Evolutionary conservation across 768 basidiomycete species (phyloP), one percentile per base, ranked within the genome.

Genomic region (Leccinellum rugosiceps): DNA sequence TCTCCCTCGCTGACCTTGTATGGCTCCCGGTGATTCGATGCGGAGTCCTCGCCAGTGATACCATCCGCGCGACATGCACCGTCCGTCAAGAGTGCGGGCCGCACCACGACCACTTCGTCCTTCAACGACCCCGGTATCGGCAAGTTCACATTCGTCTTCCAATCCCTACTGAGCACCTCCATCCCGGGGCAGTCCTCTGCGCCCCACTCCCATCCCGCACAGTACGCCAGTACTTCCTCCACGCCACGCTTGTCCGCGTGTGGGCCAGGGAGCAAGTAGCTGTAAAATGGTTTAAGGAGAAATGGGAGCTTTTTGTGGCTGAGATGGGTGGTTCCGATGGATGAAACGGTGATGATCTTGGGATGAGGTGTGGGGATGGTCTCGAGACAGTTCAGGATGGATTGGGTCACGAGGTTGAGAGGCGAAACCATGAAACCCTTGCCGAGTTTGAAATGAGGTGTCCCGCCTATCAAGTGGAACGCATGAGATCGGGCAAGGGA

Each of bases 191-290:
- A 69, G 48, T 82, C 80, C n/a, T 75, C 74, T 13, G 75, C 64
- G 41, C 80, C 63, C 85, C 86, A 87, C 1, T 66, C 28, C 77
- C 77, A 77, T 1, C 82, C 86, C 0, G 80, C 74, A 57, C 74
- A 72, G 57, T 86, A 75, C 1, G 76, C 70, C 4, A 82, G 50
- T 2, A 79, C 67, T 28, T 80, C 74, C 69, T 91, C 88, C 31
- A 73, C 69, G 7, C 82, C 86, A 46, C 82, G 44, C 69, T 90
- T 90, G 69, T 90, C 87, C 28, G 65, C 74, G 65, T 85, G 85
- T 5, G 84, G 81, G 2, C 32, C 57, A 5, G 67, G 43, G 44
- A 87, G 69, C 26, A 82, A 48, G 59, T 72, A 76, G 4, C 65
- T 58, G 66, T 87, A 87, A 0, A 89, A 0, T 0, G 77, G 76